Conservation (phyloP, 768 basidiomycete genomes). For the Lepiota venenata region DNA sequence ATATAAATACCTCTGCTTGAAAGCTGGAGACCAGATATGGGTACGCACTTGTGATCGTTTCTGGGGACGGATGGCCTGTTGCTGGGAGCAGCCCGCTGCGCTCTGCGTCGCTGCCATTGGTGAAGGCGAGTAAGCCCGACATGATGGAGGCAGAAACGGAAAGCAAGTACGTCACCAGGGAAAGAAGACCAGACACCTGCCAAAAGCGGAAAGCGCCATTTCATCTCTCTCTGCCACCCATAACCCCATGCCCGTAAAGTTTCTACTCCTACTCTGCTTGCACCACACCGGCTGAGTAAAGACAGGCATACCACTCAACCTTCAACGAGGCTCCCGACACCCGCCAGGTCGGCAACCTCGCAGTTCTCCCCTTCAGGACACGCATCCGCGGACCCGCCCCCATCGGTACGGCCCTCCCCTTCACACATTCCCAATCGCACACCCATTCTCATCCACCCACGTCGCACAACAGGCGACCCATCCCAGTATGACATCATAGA, state of each 20-base stretch:
- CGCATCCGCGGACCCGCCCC: conserved; percentile 92
- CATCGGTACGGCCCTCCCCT: conserved; percentile 48
- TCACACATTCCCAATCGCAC: conserved; percentile 8
- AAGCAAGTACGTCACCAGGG: too few relatives aligned
- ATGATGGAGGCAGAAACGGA: conserved; percentile 20
- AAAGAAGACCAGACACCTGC: too few relatives aligned
- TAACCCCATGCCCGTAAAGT: conserved; percentile 57
- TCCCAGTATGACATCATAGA: conserved; percentile 87
- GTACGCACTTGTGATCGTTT: conserved; percentile 77
- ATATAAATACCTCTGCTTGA: neutral
- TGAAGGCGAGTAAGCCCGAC: conserved; percentile 24
- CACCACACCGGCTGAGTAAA: conserved; percentile 14
- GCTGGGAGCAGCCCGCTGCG: conserved; percentile 45
- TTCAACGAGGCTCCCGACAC: conserved; percentile 84
- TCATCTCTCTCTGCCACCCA: conserved; percentile 22
- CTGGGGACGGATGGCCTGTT: conserved; percentile 57
- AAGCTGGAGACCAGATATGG: conserved; percentile 1
- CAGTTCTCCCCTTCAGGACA: conserved; percentile 87
- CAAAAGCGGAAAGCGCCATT: conserved; percentile 9
- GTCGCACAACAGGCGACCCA: conserved; percentile 59
- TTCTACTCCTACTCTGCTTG: conserved; percentile 13
- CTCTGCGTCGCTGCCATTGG: conserved; percentile 26
- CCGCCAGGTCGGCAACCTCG: conserved; percentile 85
- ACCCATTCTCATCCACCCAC: too few relatives aligned
- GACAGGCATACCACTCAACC: conserved; percentile 93